Percentiles rank a stretch among this genome's conserved stretches.
These are phyloP conservation scores for Thymus mandschuricus DNA, from an alignment of 257 asterid genomes.

Conservation along the genomic window DNA sequence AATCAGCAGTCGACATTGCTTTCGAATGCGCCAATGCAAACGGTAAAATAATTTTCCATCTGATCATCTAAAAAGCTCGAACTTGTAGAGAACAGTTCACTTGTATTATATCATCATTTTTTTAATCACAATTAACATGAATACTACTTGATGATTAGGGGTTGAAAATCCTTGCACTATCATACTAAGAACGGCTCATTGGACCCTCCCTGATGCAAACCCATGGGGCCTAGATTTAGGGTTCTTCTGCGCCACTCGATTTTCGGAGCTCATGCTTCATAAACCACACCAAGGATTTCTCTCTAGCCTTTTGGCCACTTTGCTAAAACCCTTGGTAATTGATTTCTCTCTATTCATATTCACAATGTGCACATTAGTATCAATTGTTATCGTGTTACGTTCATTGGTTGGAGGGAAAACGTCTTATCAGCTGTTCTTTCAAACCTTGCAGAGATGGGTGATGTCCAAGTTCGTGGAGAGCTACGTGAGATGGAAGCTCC, in stretches of 20 bases:
- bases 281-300: constrained; percentile 65
- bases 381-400: too few relatives aligned
- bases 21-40: constrained; percentile 48
- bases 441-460: constrained; percentile 54
- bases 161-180: constrained; percentile 56
- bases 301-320: constrained; percentile 41
- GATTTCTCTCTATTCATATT: too few relatives aligned
- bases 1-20: constrained; percentile 66
- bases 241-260: constrained; percentile 47
- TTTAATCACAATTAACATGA: too few relatives aligned
- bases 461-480: constrained; percentile 54
- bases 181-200: constrained; percentile 53
- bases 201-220: constrained; percentile 46
- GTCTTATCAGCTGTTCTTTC: too few relatives aligned
- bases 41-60: constrained; percentile 34
- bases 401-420: too few relatives aligned
- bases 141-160: too few relatives aligned
- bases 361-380: background rate
- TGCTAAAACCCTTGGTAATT: constrained; percentile 41
- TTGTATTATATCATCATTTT: too few relatives aligned
- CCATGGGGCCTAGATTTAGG: constrained; percentile 50
- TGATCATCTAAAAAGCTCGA: too few relatives aligned
- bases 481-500: constrained; percentile 53
- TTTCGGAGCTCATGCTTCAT: constrained; percentile 66
- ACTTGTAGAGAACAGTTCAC: constrained; percentile 34